Base-by-base conservation (phyloP, 2,329 filamentous ascomycete genomes). In the Cordyceps cicadae region DNA sequence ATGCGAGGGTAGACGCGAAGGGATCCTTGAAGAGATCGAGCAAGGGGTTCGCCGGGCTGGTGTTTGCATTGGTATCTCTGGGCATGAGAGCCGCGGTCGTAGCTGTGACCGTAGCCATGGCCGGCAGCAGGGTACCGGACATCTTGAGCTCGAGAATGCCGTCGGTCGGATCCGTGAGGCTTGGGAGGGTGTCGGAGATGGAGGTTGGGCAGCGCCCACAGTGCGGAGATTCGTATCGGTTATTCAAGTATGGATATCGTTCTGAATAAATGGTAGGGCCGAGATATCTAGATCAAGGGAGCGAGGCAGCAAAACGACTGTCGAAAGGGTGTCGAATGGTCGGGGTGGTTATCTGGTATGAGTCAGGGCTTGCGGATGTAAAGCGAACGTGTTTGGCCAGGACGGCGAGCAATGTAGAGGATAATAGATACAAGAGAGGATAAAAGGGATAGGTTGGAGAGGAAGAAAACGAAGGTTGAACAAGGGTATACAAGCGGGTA, bases 21-120 rank as follows among this genome's bases (percentile, higher is more conserved):
- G 81, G 81, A 63, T 82, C 73, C 62, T 77, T 70, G 14, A 84
- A 70, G 52, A 84, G 70, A 3, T 78, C 68, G 41, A 83, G 71
- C 59, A 83, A 70, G 69, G 81, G 72, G 52, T 77, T 63, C 34
- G 72, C 77, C 1, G 26, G 8, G n/a, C 54, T 51, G 6, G 64
- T 19, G 43, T 24, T 21, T 24, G 53, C 64, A 37, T 34, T 65
- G 54, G 54, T 62, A 52, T 39, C 37, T 37, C 65, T 21, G 55
- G 48, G 39, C 21, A 51, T 6, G 37, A 54, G 48, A 32, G 46
- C 37, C 21, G 15, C 39, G 17, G 39, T 17, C 15, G 39, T 43
- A n/a, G 53, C 17, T 21, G 21, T 32, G n/a, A 46, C 54, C 32
- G 43, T 43, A 24, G 51, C 50, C 45, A 55, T 46, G 50, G 50